Conservation (phyloP, 2,329 filamentous ascomycete species). For the Talaromyces sp. region DNA sequence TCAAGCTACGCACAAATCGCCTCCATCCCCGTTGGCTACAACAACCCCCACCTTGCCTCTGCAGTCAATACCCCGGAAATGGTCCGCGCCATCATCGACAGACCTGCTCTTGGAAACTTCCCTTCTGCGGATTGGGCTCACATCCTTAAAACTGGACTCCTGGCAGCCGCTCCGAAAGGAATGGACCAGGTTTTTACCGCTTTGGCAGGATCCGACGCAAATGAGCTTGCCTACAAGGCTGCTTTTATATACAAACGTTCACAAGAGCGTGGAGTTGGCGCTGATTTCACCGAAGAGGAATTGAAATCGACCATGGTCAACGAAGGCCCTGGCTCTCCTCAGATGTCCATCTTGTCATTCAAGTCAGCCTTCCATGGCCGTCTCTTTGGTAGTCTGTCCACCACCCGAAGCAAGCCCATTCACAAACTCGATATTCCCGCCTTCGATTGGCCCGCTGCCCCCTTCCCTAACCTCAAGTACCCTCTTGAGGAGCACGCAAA, state of each 20-base stretch:
- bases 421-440: conserved; percentile 94
- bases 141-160: conserved; percentile 74
- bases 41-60: conserved; percentile 73
- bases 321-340: conserved; percentile 71
- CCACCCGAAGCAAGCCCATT: conserved; percentile 87
- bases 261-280: conserved; percentile 70
- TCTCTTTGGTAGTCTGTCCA: conserved; percentile 81
- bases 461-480: conserved; percentile 83
- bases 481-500: conserved; percentile 75
- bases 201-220: conserved; percentile 85
- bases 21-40: conserved; percentile 89
- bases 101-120: conserved; percentile 87
- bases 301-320: conserved; percentile 76
- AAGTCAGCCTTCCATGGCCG: conserved; percentile 86
- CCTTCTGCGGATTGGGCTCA: conserved; percentile 80
- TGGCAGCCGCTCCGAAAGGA: conserved; percentile 79
- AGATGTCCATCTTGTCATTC: conserved; percentile 86
- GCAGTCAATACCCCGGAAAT: conserved; percentile 75
- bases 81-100: conserved; percentile 78
- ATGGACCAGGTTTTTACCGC: conserved; percentile 88
- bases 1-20: conserved; percentile 79
- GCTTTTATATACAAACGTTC: conserved; percentile 91
- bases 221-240: conserved; percentile 92
- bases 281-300: conserved; percentile 78
- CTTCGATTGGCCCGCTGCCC: conserved; percentile 91